phyloP scores from a whole-genome alignment of 208 protist species.

The Acanthamoeba healyi region DNA sequence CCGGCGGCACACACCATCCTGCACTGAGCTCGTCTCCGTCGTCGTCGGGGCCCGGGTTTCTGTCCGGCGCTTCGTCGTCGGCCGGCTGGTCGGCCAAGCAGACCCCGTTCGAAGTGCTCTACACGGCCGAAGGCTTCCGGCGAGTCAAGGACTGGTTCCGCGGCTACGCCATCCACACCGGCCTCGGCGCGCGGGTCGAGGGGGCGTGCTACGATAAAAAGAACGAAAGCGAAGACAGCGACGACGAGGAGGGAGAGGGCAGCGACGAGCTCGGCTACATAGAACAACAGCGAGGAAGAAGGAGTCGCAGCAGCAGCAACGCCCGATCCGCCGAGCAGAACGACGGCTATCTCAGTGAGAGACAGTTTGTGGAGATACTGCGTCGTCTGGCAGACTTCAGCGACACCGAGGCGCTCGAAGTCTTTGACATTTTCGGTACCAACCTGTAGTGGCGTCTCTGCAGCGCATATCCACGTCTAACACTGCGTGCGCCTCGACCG shows the following conservation, averaged over 20 bases:
- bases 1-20: background rate
- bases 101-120: conserved; percentile 57
- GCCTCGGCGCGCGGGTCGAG: background rate
- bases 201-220: background rate
- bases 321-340: background rate
- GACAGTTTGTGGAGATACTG: conserved; percentile 9
- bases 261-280: too few relatives aligned
- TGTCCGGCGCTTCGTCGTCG: too few relatives aligned
- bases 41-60: background rate
- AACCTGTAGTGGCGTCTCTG: too few relatives aligned
- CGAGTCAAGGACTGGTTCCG: background rate
- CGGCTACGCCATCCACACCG: too few relatives aligned
- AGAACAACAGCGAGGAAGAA: background rate
- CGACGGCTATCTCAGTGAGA: background rate
- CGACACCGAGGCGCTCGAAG: background rate
- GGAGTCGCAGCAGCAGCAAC: background rate
- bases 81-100: conserved; percentile 13
- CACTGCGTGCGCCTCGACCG: background rate
- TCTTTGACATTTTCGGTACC: conserved; percentile 50
- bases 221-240: conserved; percentile 12
- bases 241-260: background rate
- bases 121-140: conserved; percentile 38
- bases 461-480: too few relatives aligned
- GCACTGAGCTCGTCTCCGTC: background rate
- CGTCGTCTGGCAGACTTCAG: conserved; percentile 17